These are phyloP conservation scores for Aspergillus sp. DNA, from an alignment of 2,329 filamentous ascomycete species.

Conservation along the genomic window DNA sequence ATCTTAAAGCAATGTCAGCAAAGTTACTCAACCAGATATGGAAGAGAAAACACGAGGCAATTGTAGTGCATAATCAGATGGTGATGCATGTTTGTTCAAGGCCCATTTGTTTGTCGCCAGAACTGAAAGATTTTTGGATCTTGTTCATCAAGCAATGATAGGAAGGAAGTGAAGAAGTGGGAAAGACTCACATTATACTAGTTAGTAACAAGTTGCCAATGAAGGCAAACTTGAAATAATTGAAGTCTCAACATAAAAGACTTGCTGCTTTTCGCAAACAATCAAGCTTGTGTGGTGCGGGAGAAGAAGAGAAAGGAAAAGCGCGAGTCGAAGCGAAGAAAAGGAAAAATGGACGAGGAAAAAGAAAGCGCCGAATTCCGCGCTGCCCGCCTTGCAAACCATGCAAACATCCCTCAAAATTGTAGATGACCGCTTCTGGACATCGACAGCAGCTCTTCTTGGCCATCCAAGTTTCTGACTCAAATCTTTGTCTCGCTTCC, in stretches of 20 bases:
- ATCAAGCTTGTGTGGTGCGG: conserved; percentile 15
- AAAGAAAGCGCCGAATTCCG: conserved; percentile 10
- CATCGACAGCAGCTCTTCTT: conserved; percentile 12
- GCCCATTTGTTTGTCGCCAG: conserved; percentile 57
- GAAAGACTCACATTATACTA: conserved; percentile 29
- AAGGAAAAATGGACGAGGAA: conserved; percentile 22
- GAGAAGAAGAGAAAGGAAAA: conserved; percentile 26
- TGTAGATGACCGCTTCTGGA: conserved; percentile 39
- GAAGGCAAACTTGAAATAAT: not conserved
- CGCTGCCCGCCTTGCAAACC: conserved; percentile 35
- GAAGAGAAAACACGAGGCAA: conserved; percentile 4
- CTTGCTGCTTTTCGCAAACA: conserved; percentile 7
- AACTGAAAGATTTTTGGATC: conserved; percentile 51
- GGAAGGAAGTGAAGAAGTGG: not conserved
- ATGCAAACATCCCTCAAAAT: conserved; percentile 38
- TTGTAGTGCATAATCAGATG: conserved; percentile 50
- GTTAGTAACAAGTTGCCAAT: conserved; percentile 17
- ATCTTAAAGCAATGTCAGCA: conserved; percentile 11
- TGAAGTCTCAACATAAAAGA: conserved; percentile 25
- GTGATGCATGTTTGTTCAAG: conserved; percentile 63
- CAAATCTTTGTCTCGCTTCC: conserved; percentile 6
- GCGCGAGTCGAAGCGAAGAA: conserved; percentile 24
- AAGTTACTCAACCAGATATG: conserved; percentile 7
- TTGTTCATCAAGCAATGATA: conserved; percentile 51
- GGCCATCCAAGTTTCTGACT: conserved; percentile 12